Conservation (phyloP, 164 flowering plant genomes). For the Berberis vulgaris region DNA sequence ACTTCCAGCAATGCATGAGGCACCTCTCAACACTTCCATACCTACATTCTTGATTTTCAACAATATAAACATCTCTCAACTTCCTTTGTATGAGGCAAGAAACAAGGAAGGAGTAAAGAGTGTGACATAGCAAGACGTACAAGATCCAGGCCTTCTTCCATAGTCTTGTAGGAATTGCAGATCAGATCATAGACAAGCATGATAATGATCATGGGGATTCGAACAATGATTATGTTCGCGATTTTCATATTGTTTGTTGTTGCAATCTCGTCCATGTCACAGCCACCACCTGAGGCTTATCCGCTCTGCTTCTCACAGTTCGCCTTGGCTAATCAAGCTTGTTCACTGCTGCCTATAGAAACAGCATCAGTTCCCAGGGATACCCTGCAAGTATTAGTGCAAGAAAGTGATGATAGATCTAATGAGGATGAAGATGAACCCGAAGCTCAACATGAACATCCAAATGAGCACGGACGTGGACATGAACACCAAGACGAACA, state of each 20-base stretch:
- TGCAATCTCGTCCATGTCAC: neutral
- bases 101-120: neutral
- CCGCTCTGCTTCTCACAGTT: slow-evolving; percentile 36
- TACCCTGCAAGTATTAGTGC: neutral
- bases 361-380: neutral
- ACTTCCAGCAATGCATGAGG: slow-evolving; percentile 3
- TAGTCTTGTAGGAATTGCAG: neutral
- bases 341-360: slow-evolving; percentile 15
- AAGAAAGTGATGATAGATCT: neutral
- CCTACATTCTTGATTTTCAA: neutral
- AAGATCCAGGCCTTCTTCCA: neutral
- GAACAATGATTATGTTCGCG: neutral
- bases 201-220: neutral
- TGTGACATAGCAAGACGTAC: neutral
- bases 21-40: slow-evolving; percentile 5
- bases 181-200: neutral
- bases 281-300: neutral
- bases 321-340: slow-evolving; percentile 39
- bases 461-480: neutral
- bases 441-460: neutral
- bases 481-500: too few relatives aligned
- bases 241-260: neutral
- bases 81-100: neutral
- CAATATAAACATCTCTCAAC: neutral
- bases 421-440: neutral